Evolutionary conservation across 2,329 filamentous ascomycete species (phyloP).

Genomic region (Trichocomaceae sp.): DNA sequence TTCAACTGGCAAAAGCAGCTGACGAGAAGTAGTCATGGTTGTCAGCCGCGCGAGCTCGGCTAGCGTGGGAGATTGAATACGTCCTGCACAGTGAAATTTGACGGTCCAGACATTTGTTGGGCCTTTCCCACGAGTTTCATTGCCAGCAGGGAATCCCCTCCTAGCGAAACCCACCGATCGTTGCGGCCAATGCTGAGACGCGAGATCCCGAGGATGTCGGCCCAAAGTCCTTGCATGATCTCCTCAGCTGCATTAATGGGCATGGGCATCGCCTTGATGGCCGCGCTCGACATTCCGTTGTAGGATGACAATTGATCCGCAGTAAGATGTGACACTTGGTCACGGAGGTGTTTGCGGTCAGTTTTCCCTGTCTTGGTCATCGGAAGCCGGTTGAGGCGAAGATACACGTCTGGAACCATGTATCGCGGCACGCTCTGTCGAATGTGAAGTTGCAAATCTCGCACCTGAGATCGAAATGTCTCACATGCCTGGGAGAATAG

Average conservation of each 20-base stretch:
- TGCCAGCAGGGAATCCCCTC: conserved; percentile 13
- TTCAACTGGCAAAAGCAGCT: too few relatives aligned
- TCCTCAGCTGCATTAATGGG: neutral
- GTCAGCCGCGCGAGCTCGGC: neutral
- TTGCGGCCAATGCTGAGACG: neutral
- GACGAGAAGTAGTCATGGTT: too few relatives aligned
- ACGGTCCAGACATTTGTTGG: neutral
- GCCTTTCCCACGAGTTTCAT: conserved; percentile 14
- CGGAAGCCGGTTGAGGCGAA: neutral
- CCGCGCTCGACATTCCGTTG: neutral
- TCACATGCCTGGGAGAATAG: neutral
- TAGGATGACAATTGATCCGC: neutral
- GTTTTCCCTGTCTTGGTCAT: neutral
- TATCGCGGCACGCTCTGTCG: neutral
- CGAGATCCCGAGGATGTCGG: neutral
- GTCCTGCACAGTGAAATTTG: neutral
- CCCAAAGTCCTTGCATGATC: neutral
- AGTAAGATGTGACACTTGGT: neutral
- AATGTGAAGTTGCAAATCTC: too few relatives aligned
- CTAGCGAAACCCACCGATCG: conserved; percentile 5
- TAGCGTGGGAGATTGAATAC: neutral
- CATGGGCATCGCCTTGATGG: neutral
- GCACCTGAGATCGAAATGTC: too few relatives aligned
- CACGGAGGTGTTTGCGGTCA: neutral
- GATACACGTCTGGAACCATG: neutral